A percentile compares a stretch with the other conserved stretches of the same genome.
These are phyloP conservation scores for Penicillium cataractarum DNA, from an alignment of 495 filamentous ascomycete species.

Conservation along the genomic window DNA sequence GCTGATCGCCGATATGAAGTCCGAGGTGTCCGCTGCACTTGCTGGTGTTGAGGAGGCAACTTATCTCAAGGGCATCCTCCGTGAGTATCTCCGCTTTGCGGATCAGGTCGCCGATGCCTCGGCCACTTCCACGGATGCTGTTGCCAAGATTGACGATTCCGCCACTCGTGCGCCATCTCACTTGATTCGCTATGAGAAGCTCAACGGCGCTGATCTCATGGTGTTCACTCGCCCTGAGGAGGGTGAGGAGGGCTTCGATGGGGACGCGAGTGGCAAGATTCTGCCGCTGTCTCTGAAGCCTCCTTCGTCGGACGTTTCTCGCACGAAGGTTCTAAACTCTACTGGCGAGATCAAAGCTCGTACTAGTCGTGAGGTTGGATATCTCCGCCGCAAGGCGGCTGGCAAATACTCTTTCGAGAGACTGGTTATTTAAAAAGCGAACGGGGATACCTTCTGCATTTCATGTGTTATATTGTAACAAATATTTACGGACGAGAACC, in stretches of 20 bases:
- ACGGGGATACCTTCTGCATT: slow-evolving; percentile 16
- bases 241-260: slow-evolving; percentile 40
- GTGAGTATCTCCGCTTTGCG: slow-evolving; percentile 70
- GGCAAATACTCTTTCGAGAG: slow-evolving; percentile 78
- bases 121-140: slow-evolving; percentile 11
- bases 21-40: slow-evolving; percentile 74
- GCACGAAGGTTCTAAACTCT: slow-evolving; percentile 44
- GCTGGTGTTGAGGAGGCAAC: slow-evolving; percentile 76
- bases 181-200: slow-evolving; percentile 42
- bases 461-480: slow-evolving; percentile 31
- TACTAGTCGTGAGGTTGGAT: slow-evolving; percentile 69
- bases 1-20: slow-evolving; percentile 65
- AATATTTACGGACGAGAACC: slow-evolving; percentile 25
- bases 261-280: slow-evolving; percentile 44
- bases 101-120: slow-evolving; percentile 42
- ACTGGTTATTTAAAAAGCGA: slow-evolving; percentile 57
- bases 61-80: slow-evolving; percentile 66
- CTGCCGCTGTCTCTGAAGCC: slow-evolving; percentile 74
- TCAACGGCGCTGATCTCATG: slow-evolving; percentile 49
- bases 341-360: slow-evolving; percentile 63
- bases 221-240: slow-evolving; percentile 38
- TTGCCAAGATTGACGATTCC: slow-evolving; percentile 19
- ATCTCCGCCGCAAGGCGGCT: slow-evolving; percentile 70
- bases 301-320: slow-evolving; percentile 60
- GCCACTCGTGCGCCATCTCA: slow-evolving; percentile 21